Base-by-base conservation (phyloP, 2,329 filamentous ascomycete species). In the Zalaria sp. region DNA sequence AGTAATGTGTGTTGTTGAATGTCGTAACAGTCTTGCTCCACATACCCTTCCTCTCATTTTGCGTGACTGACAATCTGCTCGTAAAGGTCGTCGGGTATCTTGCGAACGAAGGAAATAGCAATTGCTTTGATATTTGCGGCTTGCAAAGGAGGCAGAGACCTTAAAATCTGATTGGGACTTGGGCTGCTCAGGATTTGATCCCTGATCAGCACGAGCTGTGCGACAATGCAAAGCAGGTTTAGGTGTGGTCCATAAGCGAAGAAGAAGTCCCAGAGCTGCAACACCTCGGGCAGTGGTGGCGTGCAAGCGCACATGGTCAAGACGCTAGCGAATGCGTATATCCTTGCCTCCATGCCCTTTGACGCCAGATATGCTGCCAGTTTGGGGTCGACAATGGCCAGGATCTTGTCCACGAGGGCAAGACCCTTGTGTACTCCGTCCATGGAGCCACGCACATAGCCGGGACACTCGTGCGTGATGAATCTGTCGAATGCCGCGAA, bases 261-360 rank as follows among this genome's bases (percentile, higher is more conserved):
- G 25, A 98, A 64, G 53, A 98, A 98, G 59, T 98, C 91, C 91
- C 91, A 98, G 2, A 98, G 72, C 47, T 83, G 77, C 42, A 98
- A 64, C 0, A 98, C 91, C 62, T 98, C 89, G 0, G 89, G 89
- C 42, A 98, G 63, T 2, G 91, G 91, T 10, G 91, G 91, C 10
- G 91, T 98, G 61, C 91, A 96, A 26, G 91, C 91, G 56, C 87
- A 95, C 39, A 98, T 73, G 0, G 91, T 98, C 48, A 96, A 68
- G 0, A 98, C 91, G 1, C 85, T 93, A 2, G 91, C 86, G 55
- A 98, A 98, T 2, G 89, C 91, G 58, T 96, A 98, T 42, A 98
- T 83, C 65, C 94, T 85, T 2, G 91, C 91, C 47, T 86, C 81
- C 60, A 98, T 77, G 8, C 83, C 83, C 61, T 94, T 93, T 42